Evolutionary conservation across 352 stramenopile genomes (phyloP).

Genomic region (Phytopythium vexans): DNA sequence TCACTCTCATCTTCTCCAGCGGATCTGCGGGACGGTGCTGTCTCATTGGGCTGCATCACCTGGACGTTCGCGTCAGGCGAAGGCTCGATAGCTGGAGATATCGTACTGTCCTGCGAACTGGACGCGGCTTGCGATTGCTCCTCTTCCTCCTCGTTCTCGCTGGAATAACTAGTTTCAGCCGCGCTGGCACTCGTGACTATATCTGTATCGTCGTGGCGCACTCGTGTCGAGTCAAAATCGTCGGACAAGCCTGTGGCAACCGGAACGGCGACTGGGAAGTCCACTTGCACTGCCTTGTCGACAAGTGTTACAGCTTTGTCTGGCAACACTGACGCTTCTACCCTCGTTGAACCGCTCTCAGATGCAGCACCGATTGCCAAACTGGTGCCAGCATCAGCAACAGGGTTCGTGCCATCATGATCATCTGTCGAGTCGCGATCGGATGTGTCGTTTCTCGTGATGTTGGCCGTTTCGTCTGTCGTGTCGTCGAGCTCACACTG

Average conservation of each 20-base stretch:
- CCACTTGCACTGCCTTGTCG: slow-evolving; percentile 24
- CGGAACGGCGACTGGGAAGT: slow-evolving; percentile 1
- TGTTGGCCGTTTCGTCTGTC: no score
- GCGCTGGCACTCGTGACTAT: not conserved
- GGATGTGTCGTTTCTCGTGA: no score
- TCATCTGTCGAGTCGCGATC: not conserved
- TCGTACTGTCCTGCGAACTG: no score
- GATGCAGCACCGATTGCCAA: no score
- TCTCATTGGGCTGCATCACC: no score
- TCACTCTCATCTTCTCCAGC: no score
- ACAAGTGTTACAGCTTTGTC: not conserved
- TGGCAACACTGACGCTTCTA: not conserved
- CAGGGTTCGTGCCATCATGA: not conserved
- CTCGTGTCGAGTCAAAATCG: not conserved
- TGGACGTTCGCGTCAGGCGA: no score
- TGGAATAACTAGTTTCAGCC: not conserved
- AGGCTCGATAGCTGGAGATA: no score
- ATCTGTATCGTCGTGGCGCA: no score
- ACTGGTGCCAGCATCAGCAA: not conserved
- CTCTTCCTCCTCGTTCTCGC: not conserved
- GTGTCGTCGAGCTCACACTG: no score
- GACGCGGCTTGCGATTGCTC: not conserved
- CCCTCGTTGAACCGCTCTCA: not conserved
- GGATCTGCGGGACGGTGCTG: no score
- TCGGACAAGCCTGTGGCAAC: slow-evolving; percentile 2